Evolutionary conservation across 1,284 basidiomycete genomes (phyloP).

Genomic region (Ceratobasidium sp.): DNA sequence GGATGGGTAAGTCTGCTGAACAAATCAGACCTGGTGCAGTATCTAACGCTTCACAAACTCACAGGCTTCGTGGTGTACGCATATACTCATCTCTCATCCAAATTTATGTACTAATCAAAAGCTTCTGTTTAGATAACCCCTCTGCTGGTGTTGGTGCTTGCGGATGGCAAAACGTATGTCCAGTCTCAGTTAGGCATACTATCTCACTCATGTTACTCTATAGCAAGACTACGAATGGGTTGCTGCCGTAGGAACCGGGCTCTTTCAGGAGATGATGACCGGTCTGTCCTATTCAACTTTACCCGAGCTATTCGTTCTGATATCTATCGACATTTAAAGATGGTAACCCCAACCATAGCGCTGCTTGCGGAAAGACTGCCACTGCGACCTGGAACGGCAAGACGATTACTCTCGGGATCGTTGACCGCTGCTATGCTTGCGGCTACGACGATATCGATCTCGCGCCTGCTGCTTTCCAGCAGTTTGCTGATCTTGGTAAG

Average conservation of each 20-base stretch:
- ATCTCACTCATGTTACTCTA: neutral
- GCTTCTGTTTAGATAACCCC: slow-evolving; percentile 24
- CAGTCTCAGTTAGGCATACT: neutral
- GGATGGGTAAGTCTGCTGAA: slow-evolving; percentile 38
- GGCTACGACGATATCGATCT: slow-evolving; percentile 42
- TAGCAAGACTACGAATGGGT: slow-evolving; percentile 43
- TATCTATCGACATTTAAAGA: neutral
- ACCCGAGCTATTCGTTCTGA: neutral
- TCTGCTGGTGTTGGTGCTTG: slow-evolving; percentile 40
- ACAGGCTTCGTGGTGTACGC: slow-evolving; percentile 43
- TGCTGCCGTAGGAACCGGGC: slow-evolving; percentile 27
- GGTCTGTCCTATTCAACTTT: neutral
- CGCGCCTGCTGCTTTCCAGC: slow-evolving; percentile 38
- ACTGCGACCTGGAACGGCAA: slow-evolving; percentile 42
- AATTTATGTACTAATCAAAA: neutral
- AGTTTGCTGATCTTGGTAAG: slow-evolving; percentile 40
- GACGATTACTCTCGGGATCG: slow-evolving; percentile 32
- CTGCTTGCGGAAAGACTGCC: slow-evolving; percentile 41
- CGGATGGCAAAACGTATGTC: slow-evolving; percentile 38
- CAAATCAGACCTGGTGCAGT: neutral
- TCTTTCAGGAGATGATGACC: slow-evolving; percentile 26
- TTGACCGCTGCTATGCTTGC: slow-evolving; percentile 41
- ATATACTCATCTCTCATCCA: neutral
- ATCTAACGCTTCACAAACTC: neutral
- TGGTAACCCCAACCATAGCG: slow-evolving; percentile 41